Evolutionary conservation across 192 early-diverging fungal genomes (phyloP), one percentile per base, ranked within the genome.

Genomic region (Backusella circina): DNA sequence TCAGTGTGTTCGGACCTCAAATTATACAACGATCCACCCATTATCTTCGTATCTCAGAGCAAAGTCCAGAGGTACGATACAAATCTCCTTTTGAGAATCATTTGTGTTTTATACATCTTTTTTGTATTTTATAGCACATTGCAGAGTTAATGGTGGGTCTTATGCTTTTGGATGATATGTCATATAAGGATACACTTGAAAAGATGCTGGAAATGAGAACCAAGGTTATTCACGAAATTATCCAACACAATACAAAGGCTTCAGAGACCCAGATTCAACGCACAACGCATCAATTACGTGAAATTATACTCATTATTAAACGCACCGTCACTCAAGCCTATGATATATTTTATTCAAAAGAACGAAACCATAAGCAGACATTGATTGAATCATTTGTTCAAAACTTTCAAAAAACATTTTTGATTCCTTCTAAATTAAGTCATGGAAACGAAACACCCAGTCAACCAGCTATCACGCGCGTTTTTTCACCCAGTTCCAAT

Each of bases 1-100:
- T 96, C 12, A 88, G 86, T 38, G 90, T 89, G 50, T 93, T 95
- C 70, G 87, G 85, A n/a, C 50, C 83, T 1, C 92, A 96, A 72
- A 95, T 96, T 47, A 76, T 94, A 31, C 86, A 94, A 70, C 89
- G 89, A 78, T 84, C 90, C 23, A 85, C 79, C 3, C 65, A 70
- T 10, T 82, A 90, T 74, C 73, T 93, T 15, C 83, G 84, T 74
- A 70, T 76, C 16, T 26, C 79, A 3, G 69, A 81, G 7, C 79
- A 85, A 65, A 72, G 83, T 51, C 75, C 82, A 33, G 76, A 91
- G 81, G 90, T 93, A 81, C 65, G 47, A 0, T 31, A 4, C 23
- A 36, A 37, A 1, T 18, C 21, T 35, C 15, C 10, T 31, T 41
- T 18, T 47, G 2, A 4, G 16, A 15, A 30, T 12, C 15, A 21